These are phyloP conservation scores for Ophiocordyceps camponoti-rufipedis DNA, from an alignment of 2,329 filamentous ascomycete genomes.

Conservation along the genomic window DNA sequence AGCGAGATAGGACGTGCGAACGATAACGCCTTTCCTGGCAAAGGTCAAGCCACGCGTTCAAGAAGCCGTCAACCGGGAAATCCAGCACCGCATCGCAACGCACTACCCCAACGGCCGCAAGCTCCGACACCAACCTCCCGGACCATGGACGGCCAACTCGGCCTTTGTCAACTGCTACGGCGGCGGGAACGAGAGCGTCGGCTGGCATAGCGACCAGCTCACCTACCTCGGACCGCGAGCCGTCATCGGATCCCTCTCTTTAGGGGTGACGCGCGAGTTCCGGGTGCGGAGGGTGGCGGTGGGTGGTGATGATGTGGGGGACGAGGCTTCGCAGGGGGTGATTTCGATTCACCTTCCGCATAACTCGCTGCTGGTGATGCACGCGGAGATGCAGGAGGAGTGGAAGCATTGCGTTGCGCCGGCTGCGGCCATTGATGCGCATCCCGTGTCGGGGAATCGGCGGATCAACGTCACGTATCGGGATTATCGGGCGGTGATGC, in stretches of 20 bases:
- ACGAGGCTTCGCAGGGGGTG: constrained; percentile 56
- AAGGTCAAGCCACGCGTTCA: constrained; percentile 53
- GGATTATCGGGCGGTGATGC: constrained; percentile 59
- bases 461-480: constrained; percentile 92
- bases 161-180: constrained; percentile 92
- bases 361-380: constrained; percentile 88
- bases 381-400: constrained; percentile 92
- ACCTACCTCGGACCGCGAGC: constrained; percentile 83
- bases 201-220: constrained; percentile 82
- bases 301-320: constrained; percentile 24
- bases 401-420: constrained; percentile 86
- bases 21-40: constrained; percentile 56
- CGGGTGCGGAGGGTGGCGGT: constrained; percentile 63
- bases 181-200: constrained; percentile 64
- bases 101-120: constrained; percentile 54
- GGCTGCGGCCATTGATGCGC: constrained; percentile 59
- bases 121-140: constrained; percentile 57
- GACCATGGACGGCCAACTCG: constrained; percentile 67
- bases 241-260: constrained; percentile 74
- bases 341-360: constrained; percentile 88
- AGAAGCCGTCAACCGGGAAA: constrained; percentile 57
- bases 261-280: constrained; percentile 88
- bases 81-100: constrained; percentile 49
- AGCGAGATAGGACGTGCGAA: constrained; percentile 45
- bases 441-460: constrained; percentile 61